A percentile compares a stretch with the other conserved stretches of the same genome.
Conservation (phyloP, 2,329 filamentous ascomycete species). For the Ambrosiella cleistominuta region DNA sequence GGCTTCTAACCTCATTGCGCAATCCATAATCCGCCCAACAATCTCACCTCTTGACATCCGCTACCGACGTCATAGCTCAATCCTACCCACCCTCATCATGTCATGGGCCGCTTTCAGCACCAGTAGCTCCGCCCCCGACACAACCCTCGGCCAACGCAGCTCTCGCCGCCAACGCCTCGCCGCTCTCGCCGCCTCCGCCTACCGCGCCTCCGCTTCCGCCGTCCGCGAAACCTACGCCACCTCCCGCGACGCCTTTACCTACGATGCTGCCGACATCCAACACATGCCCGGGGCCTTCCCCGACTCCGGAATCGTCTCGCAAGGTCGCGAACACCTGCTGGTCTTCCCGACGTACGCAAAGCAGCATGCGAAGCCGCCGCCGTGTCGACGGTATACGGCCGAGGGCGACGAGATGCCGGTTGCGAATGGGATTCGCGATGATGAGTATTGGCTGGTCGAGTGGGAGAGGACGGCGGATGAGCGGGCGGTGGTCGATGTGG, state of each 20-base stretch:
- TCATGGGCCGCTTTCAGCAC: constrained; percentile 6
- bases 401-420: constrained; percentile 18
- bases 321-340: constrained; percentile 80
- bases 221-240: constrained; percentile 42
- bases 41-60: too few relatives aligned
- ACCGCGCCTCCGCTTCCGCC: constrained; percentile 37
- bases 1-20: too few relatives aligned
- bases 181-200: constrained; percentile 39
- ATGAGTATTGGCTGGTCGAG: constrained; percentile 59
- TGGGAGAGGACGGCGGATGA: constrained; percentile 70
- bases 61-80: too few relatives aligned
- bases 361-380: constrained; percentile 28
- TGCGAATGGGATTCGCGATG: constrained; percentile 34
- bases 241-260: constrained; percentile 23
- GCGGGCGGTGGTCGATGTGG: constrained; percentile 77
- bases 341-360: constrained; percentile 89
- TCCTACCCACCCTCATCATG: background rate
- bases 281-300: constrained; percentile 63
- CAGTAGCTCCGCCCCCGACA: constrained; percentile 10
- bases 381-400: constrained; percentile 1
- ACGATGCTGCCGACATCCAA: constrained; percentile 17
- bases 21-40: too few relatives aligned
- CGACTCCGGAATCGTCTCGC: constrained; percentile 61
- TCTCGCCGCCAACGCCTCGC: constrained; percentile 63
- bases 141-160: constrained; percentile 38